Base-by-base conservation (phyloP, 306 rosid species). In the Spatholobus suberectus region DNA sequence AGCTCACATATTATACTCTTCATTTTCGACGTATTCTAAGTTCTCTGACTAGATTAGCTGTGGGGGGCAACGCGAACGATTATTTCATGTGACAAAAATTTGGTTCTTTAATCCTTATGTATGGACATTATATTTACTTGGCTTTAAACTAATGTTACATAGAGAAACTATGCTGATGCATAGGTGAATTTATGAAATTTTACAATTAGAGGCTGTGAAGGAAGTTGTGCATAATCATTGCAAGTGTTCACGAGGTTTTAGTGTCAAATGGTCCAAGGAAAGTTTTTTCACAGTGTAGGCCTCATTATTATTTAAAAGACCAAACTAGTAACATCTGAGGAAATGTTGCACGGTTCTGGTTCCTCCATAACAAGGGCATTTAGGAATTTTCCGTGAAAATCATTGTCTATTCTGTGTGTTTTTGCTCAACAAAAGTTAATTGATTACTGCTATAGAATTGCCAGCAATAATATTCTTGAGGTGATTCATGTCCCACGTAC, bases 11-110 rank as follows among this genome's bases (percentile, higher is more conserved):
- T 18, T 26, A 13, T 55, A 17, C 49, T 35, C 24, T 40, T 49
- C 35, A 11, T 27, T 27, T 8, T 43, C 58, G 34, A 41, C 11
- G 57, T 37, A 26, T 77, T 70, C 73, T 83, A 70, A 61, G 57
- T 37, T n/a, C 70, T 70, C 73, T 83, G 62, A 61, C 35, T 59
- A 18, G 51, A 83, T 81, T 44, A 26, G 41, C 23, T 35, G 62
- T 29, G 69, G 21, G 21, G 23, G 73, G 57, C n/a, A 62, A 49
- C 29, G 6, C 17, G 23, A 34, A 20, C 4, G 21, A 13, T 8
- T 54, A 44, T 44, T 44, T 57, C 40, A n/a, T 58, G 57, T 23
- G 46, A 59, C 23, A 44, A 34, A n/a, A 46, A 12, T 46, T 52
- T 24, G 55, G 46, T 35, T 47, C 54, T 29, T 69, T 57, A 43